Evolutionary conservation across 179 eudicot genomes (phyloP), one percentile per base, ranked within the genome.

Genomic region (Pouteria campechiana): DNA sequence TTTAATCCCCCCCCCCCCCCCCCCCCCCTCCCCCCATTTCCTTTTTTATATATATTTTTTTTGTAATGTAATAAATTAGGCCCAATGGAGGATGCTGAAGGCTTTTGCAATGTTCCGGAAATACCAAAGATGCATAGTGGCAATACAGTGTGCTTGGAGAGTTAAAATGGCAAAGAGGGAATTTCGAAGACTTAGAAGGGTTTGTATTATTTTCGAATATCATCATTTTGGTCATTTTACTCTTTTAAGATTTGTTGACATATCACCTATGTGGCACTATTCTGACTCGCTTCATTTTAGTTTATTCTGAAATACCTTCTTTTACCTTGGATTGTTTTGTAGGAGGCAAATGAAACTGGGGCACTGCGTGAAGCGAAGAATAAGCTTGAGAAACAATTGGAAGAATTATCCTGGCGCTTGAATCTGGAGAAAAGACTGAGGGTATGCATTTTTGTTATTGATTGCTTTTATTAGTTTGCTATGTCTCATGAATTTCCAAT

Each of bases 301-400:
- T 41, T 11, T 17, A 0, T 17, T 27, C 14, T 17, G 7, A 34
- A 13, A 16, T 29, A 17, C 22, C 18, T 22, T 50, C 14, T 2
- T 44, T 29, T 35, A 9, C 7, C 22, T 2, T 17, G 29, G 24
- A 15, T 32, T 43, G 15, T 14, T 25, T 17, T 54, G 17, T 69
- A 92, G 99, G 96, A 79, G 64, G 99, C 99, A 31, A 92, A 92
- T 65, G 94, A 92, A 72, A 61, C 99, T 63, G 99, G 99, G 59
- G 99, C 99, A 43, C 61, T 92, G 70, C 94, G 96, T 20, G 49
- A 67, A 65, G 99, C 94, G 38, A 92, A 92, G 74, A 75, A 41
- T 65, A 88, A 92, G 58, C 93, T 92, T 63, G 93, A 92, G 67
- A 87, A 75, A 63, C 89, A 83, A 59, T 69, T 92, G 64, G 99